Base-by-base conservation (phyloP, 2,329 filamentous ascomycete genomes). In the Verruconis gallopava region DNA sequence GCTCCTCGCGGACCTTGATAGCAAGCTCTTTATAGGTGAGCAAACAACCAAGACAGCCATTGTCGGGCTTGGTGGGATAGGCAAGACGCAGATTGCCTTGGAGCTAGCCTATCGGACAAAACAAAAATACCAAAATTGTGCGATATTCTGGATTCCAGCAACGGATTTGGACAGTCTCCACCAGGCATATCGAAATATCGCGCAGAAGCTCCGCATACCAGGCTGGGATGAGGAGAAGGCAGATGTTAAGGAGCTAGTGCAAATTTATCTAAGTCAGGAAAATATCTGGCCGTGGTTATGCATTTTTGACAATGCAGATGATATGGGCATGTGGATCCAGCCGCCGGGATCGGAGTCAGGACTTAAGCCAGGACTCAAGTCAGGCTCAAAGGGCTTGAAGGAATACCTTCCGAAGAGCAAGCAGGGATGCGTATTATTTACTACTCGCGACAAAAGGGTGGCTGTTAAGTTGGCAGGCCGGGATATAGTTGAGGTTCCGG, bases 241-340 rank as follows among this genome's bases (percentile, higher is more conserved):
- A 28, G 49, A 51, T 33, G 42, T 44, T 6, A 49, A 44, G 42
- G 44, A 50, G 47, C 21, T 53, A 9, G 44, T 51, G 15, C 47
- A 52, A 44, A 21, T 28, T 20, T 17, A 40, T 22, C 40, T 49
- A 25, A 49, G 46, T 34, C 17, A 45, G 19, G 43, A 43, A 15
- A 33, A 18, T 15, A 22, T 36, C n/a, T 21, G 45, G 12, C 43
- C 33, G 25, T 67, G 60, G 63, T 49, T 67, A 32, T 47, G 67
- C 1, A 50, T 68, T 2, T 45, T 67, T 3, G 60, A 65, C 38
- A 68, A 67, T 43, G 60, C 59, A 0, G 65, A 69, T 22, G 57
- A 67, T 18, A 42, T 40, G 6, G 46, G 54, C 4, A 28, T 59
- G 5, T 38, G 58, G 33, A 50, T 37, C 17, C 17, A 14, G n/a